Conservation (phyloP, 768 basidiomycete species). For the Russula sp. region DNA sequence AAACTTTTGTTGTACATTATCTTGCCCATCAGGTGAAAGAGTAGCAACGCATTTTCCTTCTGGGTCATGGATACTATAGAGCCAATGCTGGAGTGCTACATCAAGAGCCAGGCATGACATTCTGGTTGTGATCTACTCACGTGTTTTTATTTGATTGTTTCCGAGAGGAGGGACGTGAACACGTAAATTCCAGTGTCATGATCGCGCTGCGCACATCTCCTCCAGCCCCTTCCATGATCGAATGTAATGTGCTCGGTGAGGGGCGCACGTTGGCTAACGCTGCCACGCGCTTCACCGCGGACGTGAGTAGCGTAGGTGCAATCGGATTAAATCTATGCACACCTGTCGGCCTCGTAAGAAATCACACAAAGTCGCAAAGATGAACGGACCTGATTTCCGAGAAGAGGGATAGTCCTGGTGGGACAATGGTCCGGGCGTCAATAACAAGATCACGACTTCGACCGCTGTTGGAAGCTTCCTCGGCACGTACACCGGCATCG, state of each 20-base stretch:
- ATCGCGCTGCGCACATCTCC: slow-evolving; percentile 93
- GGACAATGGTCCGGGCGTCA: slow-evolving; percentile 64
- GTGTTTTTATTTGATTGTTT: slow-evolving; percentile 32
- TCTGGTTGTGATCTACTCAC: slow-evolving; percentile 17
- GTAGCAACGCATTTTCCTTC: slow-evolving; percentile 74
- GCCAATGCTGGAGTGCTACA: slow-evolving; percentile 8
- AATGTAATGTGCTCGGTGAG: slow-evolving; percentile 61
- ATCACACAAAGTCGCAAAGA: not conserved
- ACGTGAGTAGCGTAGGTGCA: slow-evolving; percentile 75
- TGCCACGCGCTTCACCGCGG: slow-evolving; percentile 62
- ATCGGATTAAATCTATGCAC: slow-evolving; percentile 80
- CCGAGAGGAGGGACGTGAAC: slow-evolving; percentile 35
- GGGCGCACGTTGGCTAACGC: slow-evolving; percentile 32
- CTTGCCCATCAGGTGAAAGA: slow-evolving; percentile 93
- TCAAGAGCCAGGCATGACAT: slow-evolving; percentile 14
- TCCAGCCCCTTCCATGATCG: slow-evolving; percentile 70
- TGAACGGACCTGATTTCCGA: slow-evolving; percentile 68
- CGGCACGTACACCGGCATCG: slow-evolving; percentile 73
- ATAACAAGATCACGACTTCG: slow-evolving; percentile 44
- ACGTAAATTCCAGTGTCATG: slow-evolving; percentile 89
- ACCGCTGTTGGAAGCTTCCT: slow-evolving; percentile 44
- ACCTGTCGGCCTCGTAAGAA: slow-evolving; percentile 1
- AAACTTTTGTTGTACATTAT: slow-evolving; percentile 92
- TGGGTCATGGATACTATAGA: slow-evolving; percentile 66
- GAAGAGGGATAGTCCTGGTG: slow-evolving; percentile 64